Evolutionary conservation across 257 asterid genomes (phyloP).

Genomic region (Verbena officinalis): DNA sequence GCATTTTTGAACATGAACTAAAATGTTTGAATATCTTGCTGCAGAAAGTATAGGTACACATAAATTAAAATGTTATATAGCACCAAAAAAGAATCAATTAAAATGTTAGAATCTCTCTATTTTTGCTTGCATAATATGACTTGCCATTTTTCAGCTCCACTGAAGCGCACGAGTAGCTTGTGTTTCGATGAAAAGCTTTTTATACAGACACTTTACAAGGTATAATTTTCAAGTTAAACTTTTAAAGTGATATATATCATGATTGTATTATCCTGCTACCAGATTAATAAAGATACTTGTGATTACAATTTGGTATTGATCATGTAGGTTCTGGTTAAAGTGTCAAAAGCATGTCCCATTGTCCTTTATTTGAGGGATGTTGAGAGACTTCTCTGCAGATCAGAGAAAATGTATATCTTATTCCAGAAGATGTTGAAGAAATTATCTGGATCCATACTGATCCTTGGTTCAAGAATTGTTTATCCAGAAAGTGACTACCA

Average conservation of each 20-base stretch:
- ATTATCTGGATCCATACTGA: slow-evolving; percentile 67
- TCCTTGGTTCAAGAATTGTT: slow-evolving; percentile 80
- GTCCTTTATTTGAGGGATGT: slow-evolving; percentile 85
- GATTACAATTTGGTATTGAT: not conserved
- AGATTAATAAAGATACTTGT: not conserved
- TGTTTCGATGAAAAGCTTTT: slow-evolving; percentile 79
- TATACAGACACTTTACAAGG: slow-evolving; percentile 83
- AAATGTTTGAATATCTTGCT: not conserved
- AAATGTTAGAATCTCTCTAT: slow-evolving; percentile 20
- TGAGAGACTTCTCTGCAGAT: slow-evolving; percentile 61
- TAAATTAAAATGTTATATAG: not conserved
- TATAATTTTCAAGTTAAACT: slow-evolving; percentile 28
- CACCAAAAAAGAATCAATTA: too few species aligned
- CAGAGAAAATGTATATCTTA: slow-evolving; percentile 54
- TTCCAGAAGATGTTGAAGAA: slow-evolving; percentile 84
- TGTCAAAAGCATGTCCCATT: slow-evolving; percentile 60
- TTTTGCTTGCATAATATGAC: slow-evolving; percentile 15
- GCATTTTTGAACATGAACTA: not conserved
- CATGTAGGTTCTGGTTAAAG: slow-evolving; percentile 65
- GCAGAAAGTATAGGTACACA: not conserved
- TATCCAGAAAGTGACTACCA: slow-evolving; percentile 50
- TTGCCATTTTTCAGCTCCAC: slow-evolving; percentile 52
- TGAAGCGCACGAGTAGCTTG: slow-evolving; percentile 69
- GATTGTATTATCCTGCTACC: not conserved
- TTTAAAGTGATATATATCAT: not conserved